Conservation (phyloP, 2,329 filamentous ascomycete genomes). For the Tolypocladium tundrense region DNA sequence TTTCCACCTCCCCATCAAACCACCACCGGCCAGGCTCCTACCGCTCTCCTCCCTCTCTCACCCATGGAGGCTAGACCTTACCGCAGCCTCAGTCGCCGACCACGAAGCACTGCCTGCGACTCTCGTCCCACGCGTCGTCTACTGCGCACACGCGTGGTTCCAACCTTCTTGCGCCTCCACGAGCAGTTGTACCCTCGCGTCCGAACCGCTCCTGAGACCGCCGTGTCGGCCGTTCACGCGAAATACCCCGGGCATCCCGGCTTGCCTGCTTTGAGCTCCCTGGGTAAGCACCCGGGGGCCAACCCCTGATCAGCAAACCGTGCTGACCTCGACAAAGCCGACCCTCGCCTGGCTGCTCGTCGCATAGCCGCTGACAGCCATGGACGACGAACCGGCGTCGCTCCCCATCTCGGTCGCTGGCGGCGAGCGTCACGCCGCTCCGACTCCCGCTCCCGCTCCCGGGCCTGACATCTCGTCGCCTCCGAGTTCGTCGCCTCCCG, state of each 20-base stretch:
- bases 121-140: background rate
- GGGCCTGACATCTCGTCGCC: constrained; percentile 29
- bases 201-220: background rate
- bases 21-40: background rate
- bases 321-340: background rate
- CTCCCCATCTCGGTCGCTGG: background rate
- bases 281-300: background rate
- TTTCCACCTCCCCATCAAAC: background rate
- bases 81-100: background rate
- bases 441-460: constrained; percentile 11
- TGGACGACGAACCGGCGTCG: background rate
- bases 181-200: background rate
- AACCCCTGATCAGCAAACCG: background rate
- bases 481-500: constrained; percentile 30
- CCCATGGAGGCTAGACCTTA: background rate
- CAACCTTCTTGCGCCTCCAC: background rate
- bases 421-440: constrained; percentile 17
- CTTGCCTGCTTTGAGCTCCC: background rate
- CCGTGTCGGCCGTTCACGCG: background rate
- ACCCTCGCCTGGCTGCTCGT: background rate
- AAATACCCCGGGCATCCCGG: background rate
- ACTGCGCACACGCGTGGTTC: background rate
- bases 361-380: background rate
- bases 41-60: background rate
- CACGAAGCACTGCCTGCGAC: background rate